Conservation (phyloP, 2,329 filamentous ascomycete genomes). For the Bipolaris oryzae region DNA sequence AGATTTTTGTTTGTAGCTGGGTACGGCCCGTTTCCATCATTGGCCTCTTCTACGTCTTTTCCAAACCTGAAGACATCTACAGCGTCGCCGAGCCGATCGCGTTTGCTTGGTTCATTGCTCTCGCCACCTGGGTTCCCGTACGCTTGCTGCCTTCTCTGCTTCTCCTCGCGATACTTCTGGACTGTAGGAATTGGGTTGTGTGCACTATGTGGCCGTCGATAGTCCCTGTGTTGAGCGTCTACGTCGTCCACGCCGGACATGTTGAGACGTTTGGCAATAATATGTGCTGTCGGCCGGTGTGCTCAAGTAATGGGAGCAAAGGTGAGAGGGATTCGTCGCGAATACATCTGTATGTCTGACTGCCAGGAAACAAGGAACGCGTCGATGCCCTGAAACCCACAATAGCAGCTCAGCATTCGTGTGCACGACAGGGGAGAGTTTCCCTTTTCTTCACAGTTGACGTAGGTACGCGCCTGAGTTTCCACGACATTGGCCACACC, state of each 20-base stretch:
- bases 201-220: conserved; percentile 52
- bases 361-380: conserved; percentile 20
- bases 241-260: conserved; percentile 54
- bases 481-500: conserved; percentile 12
- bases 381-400: conserved; percentile 10
- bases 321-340: neutral
- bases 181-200: conserved; percentile 56
- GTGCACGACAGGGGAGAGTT: conserved; percentile 14
- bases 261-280: conserved; percentile 2
- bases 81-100: conserved; percentile 46
- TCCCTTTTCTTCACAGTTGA: conserved; percentile 28
- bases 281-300: conserved; percentile 2
- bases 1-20: conserved; percentile 46
- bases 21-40: conserved; percentile 41
- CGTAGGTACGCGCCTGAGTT: conserved; percentile 23
- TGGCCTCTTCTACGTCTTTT: conserved; percentile 30
- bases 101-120: conserved; percentile 38
- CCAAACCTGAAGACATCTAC: conserved; percentile 44
- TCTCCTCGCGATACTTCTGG: conserved; percentile 54
- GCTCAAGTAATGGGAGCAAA: conserved; percentile 2
- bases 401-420: conserved; percentile 13
- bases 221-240: conserved; percentile 43
- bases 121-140: conserved; percentile 31
- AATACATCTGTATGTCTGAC: neutral
- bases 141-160: conserved; percentile 50